These are phyloP conservation scores for Pugionium cornutum DNA, from an alignment of 345 rosid species.

Conservation along the genomic window DNA sequence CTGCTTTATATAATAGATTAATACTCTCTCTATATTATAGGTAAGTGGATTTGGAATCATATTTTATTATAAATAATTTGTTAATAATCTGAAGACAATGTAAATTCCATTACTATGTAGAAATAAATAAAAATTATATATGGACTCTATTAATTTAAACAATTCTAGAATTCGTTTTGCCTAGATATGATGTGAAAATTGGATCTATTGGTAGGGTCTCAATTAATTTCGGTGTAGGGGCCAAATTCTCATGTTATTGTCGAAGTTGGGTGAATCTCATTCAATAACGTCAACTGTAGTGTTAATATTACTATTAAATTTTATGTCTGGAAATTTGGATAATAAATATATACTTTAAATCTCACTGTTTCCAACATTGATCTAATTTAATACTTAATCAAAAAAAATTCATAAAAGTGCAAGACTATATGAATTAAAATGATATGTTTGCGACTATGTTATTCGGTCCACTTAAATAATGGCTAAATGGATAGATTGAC, in stretches of 20 bases:
- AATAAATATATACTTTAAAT: background rate
- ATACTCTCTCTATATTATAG: too few relatives aligned
- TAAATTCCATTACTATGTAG: too few relatives aligned
- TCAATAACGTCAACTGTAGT: conserved; percentile 13
- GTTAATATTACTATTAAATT: background rate
- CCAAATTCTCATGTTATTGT: conserved; percentile 28
- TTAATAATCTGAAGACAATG: too few relatives aligned
- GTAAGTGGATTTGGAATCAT: too few relatives aligned
- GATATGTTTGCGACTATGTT: too few relatives aligned
- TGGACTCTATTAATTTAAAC: background rate
- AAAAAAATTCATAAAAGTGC: too few relatives aligned
- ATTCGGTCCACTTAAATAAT: too few relatives aligned
- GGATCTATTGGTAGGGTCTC: conserved; percentile 24
- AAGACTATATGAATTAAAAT: too few relatives aligned
- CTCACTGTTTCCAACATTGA: background rate
- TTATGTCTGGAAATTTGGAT: background rate
- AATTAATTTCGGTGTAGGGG: conserved; percentile 19
- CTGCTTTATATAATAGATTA: too few relatives aligned
- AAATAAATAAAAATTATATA: background rate
- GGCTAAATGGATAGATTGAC: too few relatives aligned
- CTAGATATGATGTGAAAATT: conserved; percentile 18
- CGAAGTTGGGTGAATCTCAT: conserved; percentile 37
- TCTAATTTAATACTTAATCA: too few relatives aligned
- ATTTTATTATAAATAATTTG: too few relatives aligned
- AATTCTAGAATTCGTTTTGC: background rate